A percentile compares a stretch with the other conserved stretches of the same genome.
These are phyloP conservation scores for Populus nigra DNA, from an alignment of 345 rosid species.

Conservation along the genomic window DNA sequence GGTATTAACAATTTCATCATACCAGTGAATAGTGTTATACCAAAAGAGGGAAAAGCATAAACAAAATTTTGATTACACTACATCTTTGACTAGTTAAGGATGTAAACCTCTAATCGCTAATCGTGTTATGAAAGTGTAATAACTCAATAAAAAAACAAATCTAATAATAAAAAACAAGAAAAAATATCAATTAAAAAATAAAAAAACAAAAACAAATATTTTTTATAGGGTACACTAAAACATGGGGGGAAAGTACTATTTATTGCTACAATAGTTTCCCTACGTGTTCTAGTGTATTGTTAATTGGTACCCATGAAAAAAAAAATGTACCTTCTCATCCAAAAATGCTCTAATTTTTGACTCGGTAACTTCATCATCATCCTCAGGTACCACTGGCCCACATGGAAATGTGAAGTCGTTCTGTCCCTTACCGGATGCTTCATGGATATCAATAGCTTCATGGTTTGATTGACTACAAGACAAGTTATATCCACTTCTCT, in stretches of 20 bases:
- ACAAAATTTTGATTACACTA: not conserved
- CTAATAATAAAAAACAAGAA: too few relatives aligned
- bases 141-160: too few relatives aligned
- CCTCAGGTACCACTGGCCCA: conserved; percentile 28
- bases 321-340: conserved; percentile 35
- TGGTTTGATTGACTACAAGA: conserved; percentile 31
- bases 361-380: conserved; percentile 36
- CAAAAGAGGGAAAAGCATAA: not conserved
- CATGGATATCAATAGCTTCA: conserved; percentile 31
- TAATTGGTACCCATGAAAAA: not conserved
- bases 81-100: not conserved
- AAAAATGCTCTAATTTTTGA: conserved; percentile 33
- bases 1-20: not conserved
- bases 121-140: too few relatives aligned
- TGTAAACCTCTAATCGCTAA: too few relatives aligned
- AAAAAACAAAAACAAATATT: too few relatives aligned
- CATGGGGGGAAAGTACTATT: too few relatives aligned
- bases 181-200: too few relatives aligned
- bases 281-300: too few relatives aligned
- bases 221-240: too few relatives aligned
- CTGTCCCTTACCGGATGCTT: conserved; percentile 35
- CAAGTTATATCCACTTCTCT: conserved; percentile 35
- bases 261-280: too few relatives aligned
- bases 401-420: conserved; percentile 50
- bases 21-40: not conserved